These are phyloP conservation scores for Mycena indigotica DNA, from an alignment of 768 basidiomycete genomes.

Conservation along the genomic window DNA sequence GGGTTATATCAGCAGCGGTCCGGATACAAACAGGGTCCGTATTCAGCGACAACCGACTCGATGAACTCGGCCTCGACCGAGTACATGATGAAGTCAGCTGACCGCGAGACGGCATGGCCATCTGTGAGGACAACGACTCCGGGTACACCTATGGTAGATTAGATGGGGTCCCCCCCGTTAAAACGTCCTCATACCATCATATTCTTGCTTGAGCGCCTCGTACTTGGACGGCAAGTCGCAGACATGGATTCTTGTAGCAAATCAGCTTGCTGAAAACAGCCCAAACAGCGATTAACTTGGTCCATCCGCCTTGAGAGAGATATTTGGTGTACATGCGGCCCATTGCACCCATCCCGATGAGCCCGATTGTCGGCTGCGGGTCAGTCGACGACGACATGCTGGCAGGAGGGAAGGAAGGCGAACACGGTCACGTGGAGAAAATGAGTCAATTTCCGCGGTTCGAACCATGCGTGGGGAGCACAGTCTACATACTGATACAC, in stretches of 20 bases:
- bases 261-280: constrained; percentile 9
- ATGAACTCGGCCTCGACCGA: constrained; percentile 93
- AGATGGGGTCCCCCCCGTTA: not conserved
- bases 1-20: no score
- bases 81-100: constrained; percentile 93
- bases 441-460: not conserved
- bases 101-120: constrained; percentile 85
- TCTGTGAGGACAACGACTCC: constrained; percentile 70
- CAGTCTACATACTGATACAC: not conserved
- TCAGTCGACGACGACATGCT: constrained; percentile 4
- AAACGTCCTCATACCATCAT: constrained; percentile 49
- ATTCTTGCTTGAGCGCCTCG: constrained; percentile 60
- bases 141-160: constrained; percentile 45
- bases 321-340: constrained; percentile 87
- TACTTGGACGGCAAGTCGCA: constrained; percentile 82
- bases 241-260: constrained; percentile 71
- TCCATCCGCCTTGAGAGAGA: constrained; percentile 83
- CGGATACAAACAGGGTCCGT: constrained; percentile 79
- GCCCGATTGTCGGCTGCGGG: constrained; percentile 75
- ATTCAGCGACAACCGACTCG: constrained; percentile 78
- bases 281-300: constrained; percentile 54
- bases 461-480: not conserved
- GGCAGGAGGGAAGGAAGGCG: not conserved
- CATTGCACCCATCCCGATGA: constrained; percentile 99
- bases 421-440: not conserved